Evolutionary conservation across 371 early-diverging fungal genomes (phyloP), one percentile per base, ranked within the genome.

Genomic region (Mortierella sp.): DNA sequence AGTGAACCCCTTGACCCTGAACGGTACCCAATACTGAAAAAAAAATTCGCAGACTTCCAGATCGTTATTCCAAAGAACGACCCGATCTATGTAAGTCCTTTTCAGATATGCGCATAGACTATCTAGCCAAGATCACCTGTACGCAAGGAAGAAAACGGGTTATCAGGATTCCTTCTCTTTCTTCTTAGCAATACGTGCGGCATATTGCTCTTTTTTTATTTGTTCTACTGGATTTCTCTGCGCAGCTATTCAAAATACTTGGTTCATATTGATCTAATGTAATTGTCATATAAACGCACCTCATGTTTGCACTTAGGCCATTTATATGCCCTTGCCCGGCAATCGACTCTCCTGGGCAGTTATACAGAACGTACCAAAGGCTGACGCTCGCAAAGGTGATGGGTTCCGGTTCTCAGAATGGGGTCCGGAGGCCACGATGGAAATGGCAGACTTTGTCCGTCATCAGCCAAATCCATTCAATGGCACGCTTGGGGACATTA

Each of bases 341-440:
- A 61, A 72, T 43, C 42, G 72, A 9, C 47, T 72, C 31, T 65
- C 66, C 2, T 72, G 72, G 72, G 72, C 72, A 1, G 66, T 72
- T 15, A 65, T 72, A 47, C 72, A 65, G 42, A 72, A 72, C 24
- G 65, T 64, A 0, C 49, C 60, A 0, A 32, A 53, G 9, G 54
- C 56, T 6, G 65, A 64, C 23, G 65, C 65, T 21, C 26, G 23
- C 21, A 56, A 34, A 9, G 61, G 65, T 5, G 72, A 72, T 11
- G 49, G 43, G 0, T 68, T 68, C 48, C 43, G 59, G 6, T 56
- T 65, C 41, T 56, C 65, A 11, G 72, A 72, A 26, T 72, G 72
- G 72, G 65, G 66, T 0, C 72, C 65, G 0, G 61, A 61, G 17
- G 66, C 72, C 11, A 49, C 61, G 2, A 39, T 56, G 50, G 72